Conservation (phyloP, 257 asterid species). For the Petrea volubilis region DNA sequence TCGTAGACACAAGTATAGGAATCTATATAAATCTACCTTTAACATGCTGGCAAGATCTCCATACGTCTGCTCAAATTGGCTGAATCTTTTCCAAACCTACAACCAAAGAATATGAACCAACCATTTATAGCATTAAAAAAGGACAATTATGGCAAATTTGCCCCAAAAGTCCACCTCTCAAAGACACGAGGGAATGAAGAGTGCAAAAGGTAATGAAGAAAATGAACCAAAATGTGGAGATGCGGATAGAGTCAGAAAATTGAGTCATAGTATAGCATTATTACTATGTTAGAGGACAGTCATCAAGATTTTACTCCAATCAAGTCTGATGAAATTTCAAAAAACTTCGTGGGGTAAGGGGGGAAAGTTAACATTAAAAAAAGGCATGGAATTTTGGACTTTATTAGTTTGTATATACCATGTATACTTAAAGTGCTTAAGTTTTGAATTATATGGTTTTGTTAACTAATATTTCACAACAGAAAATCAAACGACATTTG, state of each 20-base stretch:
- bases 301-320: not conserved
- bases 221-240: not conserved
- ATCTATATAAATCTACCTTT: constrained; percentile 52
- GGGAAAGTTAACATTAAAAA: too few species aligned
- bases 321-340: not conserved
- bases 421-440: too few species aligned
- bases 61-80: constrained; percentile 88
- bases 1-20: constrained; percentile 8
- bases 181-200: not conserved
- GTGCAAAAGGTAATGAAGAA: not conserved
- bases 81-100: constrained; percentile 93
- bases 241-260: not conserved
- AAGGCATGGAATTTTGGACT: too few species aligned
- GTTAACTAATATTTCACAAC: not conserved
- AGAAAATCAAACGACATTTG: not conserved
- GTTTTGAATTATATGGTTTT: not conserved
- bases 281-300: not conserved
- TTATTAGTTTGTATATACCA: too few species aligned
- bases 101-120: constrained; percentile 16
- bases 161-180: not conserved
- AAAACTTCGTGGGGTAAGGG: too few species aligned
- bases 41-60: constrained; percentile 98
- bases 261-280: not conserved
- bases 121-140: not conserved
- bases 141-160: not conserved